Conservation (phyloP, 164 flowering plant species). For the Umbilicus rupestris region DNA sequence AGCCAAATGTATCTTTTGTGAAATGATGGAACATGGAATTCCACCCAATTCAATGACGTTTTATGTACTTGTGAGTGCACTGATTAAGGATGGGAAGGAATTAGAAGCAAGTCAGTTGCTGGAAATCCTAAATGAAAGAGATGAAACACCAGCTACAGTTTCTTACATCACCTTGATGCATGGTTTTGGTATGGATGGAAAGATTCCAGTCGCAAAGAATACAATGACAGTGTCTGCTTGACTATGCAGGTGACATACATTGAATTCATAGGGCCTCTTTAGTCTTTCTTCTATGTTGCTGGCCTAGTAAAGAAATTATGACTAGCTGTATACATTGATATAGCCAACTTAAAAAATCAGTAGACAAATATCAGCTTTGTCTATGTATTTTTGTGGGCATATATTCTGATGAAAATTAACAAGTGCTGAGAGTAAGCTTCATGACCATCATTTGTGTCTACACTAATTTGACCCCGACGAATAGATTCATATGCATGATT, state of each 20-base stretch:
- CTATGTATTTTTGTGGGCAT: not conserved
- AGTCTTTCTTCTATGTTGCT: not conserved
- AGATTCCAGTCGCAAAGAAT: not conserved
- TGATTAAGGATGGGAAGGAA: not conserved
- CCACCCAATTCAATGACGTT: not conserved
- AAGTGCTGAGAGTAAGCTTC: not conserved
- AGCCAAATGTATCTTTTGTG: not conserved
- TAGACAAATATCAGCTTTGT: not conserved
- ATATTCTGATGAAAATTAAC: not conserved
- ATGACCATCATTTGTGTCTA: not conserved
- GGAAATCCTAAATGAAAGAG: not conserved
- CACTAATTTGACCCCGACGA: not conserved
- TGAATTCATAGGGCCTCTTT: not conserved
- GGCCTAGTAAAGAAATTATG: not conserved
- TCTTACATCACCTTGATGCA: not conserved
- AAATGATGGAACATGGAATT: constrained; percentile 4
- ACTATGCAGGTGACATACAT: not conserved
- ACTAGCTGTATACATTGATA: not conserved
- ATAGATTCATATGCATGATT: no score
- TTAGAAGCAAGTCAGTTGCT: not conserved
- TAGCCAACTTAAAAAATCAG: not conserved
- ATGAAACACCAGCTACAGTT: not conserved
- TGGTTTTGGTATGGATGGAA: not conserved
- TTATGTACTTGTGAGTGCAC: not conserved
- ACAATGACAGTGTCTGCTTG: not conserved